Evolutionary conservation across 345 rosid genomes (phyloP).

Genomic region (Geranium rotundifolium): DNA sequence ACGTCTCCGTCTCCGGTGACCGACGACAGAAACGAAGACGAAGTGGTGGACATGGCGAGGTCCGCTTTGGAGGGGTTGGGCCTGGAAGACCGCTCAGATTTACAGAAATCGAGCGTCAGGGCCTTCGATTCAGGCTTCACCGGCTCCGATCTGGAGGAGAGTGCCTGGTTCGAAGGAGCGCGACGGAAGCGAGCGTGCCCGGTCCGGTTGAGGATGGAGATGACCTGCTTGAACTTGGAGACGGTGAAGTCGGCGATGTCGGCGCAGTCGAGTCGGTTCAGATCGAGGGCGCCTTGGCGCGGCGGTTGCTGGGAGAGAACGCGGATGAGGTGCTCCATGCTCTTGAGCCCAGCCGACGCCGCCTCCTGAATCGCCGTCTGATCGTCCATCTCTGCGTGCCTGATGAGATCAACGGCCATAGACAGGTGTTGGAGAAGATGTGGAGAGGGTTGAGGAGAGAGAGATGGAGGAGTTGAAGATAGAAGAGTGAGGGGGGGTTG

Average conservation of each 20-base stretch:
- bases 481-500: no score
- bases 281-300: neutral
- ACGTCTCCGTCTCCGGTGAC: neutral
- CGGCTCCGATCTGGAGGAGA: no score
- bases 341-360: conserved; percentile 32
- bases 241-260: conserved; percentile 30
- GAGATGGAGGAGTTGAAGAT: no score
- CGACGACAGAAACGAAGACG: no score
- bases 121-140: no score
- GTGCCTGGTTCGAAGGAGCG: conserved; percentile 14
- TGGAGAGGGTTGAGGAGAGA: no score
- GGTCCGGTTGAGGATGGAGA: conserved; percentile 32
- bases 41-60: no score
- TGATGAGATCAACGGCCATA: no score
- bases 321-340: conserved; percentile 36
- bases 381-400: conserved; percentile 14
- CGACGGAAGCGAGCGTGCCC: conserved; percentile 46
- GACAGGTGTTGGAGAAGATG: no score
- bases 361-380: conserved; percentile 33
- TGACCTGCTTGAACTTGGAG: conserved; percentile 32
- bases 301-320: conserved; percentile 15
- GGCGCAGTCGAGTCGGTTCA: conserved; percentile 11
- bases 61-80: no score
- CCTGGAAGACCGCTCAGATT: no score
- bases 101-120: no score